Percentiles rank a stretch among this genome's conserved stretches.
Evolutionary conservation across 176 grass and related monocot genomes (phyloP).

Genomic region (Oryza punctata): DNA sequence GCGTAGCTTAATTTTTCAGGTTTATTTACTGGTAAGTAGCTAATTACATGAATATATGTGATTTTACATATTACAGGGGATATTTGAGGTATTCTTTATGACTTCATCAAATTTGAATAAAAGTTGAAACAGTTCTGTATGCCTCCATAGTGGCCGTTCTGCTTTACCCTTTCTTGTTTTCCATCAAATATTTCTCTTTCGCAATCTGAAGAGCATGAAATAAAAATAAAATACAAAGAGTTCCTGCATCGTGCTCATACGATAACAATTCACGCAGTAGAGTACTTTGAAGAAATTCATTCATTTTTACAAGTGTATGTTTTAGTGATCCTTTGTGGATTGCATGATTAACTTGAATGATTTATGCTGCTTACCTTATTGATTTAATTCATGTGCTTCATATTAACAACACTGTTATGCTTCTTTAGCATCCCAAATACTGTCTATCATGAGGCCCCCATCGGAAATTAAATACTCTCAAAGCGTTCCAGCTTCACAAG

Average conservation of each 20-base stretch:
- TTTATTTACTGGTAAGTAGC: slow-evolving; percentile 11
- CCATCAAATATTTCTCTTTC: neutral
- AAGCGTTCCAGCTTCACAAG: neutral
- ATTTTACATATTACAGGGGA: slow-evolving; percentile 3
- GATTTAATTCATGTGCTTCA: slow-evolving; percentile 5
- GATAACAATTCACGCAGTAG: neutral
- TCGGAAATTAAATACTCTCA: slow-evolving; percentile 1
- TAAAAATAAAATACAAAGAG: neutral
- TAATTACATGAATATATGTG: slow-evolving; percentile 5
- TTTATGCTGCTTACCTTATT: slow-evolving; percentile 3
- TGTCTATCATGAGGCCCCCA: slow-evolving; percentile 58
- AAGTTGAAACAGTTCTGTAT: neutral
- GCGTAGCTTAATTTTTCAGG: neutral
- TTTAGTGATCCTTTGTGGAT: slow-evolving; percentile 22
- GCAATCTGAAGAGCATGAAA: neutral
- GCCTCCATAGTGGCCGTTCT: neutral
- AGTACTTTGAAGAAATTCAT: neutral
- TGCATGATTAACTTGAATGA: slow-evolving; percentile 20
- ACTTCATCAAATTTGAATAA: neutral
- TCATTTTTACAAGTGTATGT: neutral
- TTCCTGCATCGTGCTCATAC: neutral
- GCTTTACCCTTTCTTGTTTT: neutral
- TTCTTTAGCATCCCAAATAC: slow-evolving; percentile 60
- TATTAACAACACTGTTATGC: slow-evolving; percentile 14
- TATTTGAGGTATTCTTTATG: neutral